Base-by-base conservation (phyloP, 768 basidiomycete species). In the Leccinum truebloodii region DNA sequence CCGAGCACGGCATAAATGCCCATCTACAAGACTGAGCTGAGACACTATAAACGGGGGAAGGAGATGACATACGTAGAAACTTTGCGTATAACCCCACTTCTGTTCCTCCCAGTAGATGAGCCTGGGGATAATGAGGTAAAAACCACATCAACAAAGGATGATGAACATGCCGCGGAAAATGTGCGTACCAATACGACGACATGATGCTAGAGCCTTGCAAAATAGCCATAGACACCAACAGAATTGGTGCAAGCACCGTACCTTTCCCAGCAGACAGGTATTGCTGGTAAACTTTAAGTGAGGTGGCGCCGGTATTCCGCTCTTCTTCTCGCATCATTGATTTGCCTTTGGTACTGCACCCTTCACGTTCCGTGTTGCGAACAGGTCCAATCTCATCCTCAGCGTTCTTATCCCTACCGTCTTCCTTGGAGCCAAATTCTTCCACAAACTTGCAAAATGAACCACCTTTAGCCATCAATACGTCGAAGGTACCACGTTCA, bases 1-100 rank as follows among this genome's bases (percentile, higher is more conserved):
- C 91, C 92, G 2, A 94, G 79, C 22, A 72, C 81, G 14, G 88
- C 92, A 67, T 94, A 95, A 16, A 93, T 80, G 50, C 86, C 90
- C 87, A 92, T 94, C 88, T 93, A 16, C 6, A 58, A 57, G 39
- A 1, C 30, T 46, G 32, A 55, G 34, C 20, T 59, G 44, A 66
- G 44, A 53, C 2, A 20, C 26, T 20, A 30, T 8, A 6, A 0
- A 84, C 53, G 75, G 87, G 24, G 3, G 5, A 52, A 22, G 46
- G 14, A 46, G 16, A 3, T 49, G 13, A 75, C 85, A 59, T 67
- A 90, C 90, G 69, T 92, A 94, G 71, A 93, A 91, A 3, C 85
- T 86, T 65, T 83, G 75, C 6, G 87, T 64, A 59, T 77, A 78
- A 18, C 78, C 73, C 80, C 84, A 94, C 67, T 86, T 78, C 81